A percentile compares a stretch with the other conserved stretches of the same genome.
phyloP scores from a whole-genome alignment of 2,329 filamentous ascomycete genomes.

The Colletotrichum gigasporum region DNA sequence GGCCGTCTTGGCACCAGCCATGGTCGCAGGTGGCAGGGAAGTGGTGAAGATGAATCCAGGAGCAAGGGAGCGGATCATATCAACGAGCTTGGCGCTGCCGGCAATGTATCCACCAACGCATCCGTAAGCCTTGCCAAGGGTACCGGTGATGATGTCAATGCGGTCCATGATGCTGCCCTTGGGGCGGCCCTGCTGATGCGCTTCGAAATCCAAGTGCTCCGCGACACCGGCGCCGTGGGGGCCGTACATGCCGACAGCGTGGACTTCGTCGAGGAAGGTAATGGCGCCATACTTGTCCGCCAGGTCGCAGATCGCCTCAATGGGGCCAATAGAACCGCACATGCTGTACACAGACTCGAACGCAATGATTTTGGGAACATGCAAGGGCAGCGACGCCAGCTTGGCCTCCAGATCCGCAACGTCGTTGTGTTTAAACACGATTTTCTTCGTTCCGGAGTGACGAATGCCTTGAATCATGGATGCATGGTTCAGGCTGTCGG shows the following conservation, averaged over 20 bases:
- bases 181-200: slow-evolving; percentile 78
- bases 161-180: slow-evolving; percentile 92
- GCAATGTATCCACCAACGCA: slow-evolving; percentile 99
- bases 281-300: slow-evolving; percentile 98
- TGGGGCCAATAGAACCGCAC: slow-evolving; percentile 97
- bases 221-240: slow-evolving; percentile 95
- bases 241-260: slow-evolving; percentile 99
- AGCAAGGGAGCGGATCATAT: slow-evolving; percentile 92
- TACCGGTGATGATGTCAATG: slow-evolving; percentile 97
- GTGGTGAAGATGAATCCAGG: slow-evolving; percentile 99
- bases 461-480: slow-evolving; percentile 99
- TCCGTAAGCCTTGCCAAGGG: slow-evolving; percentile 96
- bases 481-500: slow-evolving; percentile 95
- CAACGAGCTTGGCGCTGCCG: slow-evolving; percentile 84
- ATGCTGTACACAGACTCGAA: slow-evolving; percentile 99
- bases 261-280: slow-evolving; percentile 98
- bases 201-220: slow-evolving; percentile 95
- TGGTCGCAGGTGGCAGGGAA: slow-evolving; percentile 92
- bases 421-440: slow-evolving; percentile 99
- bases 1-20: slow-evolving; percentile 91
- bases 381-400: slow-evolving; percentile 83
- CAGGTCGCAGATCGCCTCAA: slow-evolving; percentile 93
- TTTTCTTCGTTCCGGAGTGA: slow-evolving; percentile 95
- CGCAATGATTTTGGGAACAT: slow-evolving; percentile 96
- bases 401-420: slow-evolving; percentile 92